Percentiles rank a stretch among this genome's conserved stretches.
phyloP scores from a whole-genome alignment of 2,329 filamentous ascomycete genomes.

The Hypoxylon sp. region DNA sequence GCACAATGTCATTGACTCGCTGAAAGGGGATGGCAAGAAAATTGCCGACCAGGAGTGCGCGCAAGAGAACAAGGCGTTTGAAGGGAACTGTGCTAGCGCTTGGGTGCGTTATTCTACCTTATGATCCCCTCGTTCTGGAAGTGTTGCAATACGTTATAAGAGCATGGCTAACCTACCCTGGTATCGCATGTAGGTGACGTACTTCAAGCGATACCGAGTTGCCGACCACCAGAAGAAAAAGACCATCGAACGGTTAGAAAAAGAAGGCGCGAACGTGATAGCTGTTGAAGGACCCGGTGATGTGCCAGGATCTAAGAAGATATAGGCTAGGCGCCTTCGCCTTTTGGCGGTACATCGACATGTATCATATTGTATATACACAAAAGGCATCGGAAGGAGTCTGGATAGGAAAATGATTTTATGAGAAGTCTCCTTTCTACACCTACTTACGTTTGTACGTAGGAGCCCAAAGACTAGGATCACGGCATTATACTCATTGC shows the following conservation, averaged over 20 bases:
- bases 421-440: constrained; percentile 39
- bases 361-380: constrained; percentile 47
- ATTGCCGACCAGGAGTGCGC: constrained; percentile 70
- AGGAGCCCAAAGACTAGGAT: neutral
- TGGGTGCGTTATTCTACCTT: constrained; percentile 76
- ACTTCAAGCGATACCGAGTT: constrained; percentile 97
- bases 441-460: neutral
- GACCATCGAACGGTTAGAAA: constrained; percentile 81
- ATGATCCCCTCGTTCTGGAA: neutral
- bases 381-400: constrained; percentile 44
- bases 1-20: constrained; percentile 83
- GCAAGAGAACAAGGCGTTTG: constrained; percentile 76
- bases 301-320: constrained; percentile 28
- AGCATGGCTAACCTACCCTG: constrained; percentile 17
- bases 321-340: neutral
- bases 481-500: neutral
- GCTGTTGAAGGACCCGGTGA: constrained; percentile 40
- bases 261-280: constrained; percentile 72
- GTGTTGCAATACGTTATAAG: neutral
- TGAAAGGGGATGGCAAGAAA: constrained; percentile 69
- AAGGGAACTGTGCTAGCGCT: constrained; percentile 86
- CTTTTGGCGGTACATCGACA: constrained; percentile 10
- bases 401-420: constrained; percentile 31
- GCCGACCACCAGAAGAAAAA: constrained; percentile 90
- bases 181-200: constrained; percentile 79